Conservation (phyloP, 805 yeast genomes). For the Saccharomyces eubayanus region DNA sequence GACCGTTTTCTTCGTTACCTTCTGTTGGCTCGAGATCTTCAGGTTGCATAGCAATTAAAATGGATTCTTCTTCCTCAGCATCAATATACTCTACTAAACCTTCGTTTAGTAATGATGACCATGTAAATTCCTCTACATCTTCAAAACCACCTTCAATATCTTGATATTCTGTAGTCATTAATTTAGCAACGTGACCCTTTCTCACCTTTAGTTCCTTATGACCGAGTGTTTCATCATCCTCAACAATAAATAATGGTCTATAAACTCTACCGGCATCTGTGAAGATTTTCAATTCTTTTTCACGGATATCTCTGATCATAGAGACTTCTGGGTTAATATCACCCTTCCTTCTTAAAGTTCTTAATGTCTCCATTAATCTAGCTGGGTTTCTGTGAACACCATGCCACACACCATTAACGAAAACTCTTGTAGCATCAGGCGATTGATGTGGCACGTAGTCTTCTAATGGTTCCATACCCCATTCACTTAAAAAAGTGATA, state of each 20-base stretch:
- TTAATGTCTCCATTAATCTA: slow-evolving; percentile 82
- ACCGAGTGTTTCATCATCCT: slow-evolving; percentile 65
- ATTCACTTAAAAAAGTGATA: slow-evolving; percentile 85
- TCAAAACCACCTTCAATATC: slow-evolving; percentile 43
- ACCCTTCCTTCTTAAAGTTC: slow-evolving; percentile 87
- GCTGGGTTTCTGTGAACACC: slow-evolving; percentile 97
- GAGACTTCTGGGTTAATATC: slow-evolving; percentile 95
- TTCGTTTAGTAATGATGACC: slow-evolving; percentile 73
- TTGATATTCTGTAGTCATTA: slow-evolving; percentile 56
- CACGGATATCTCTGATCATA: slow-evolving; percentile 92
- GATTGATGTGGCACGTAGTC: slow-evolving; percentile 90
- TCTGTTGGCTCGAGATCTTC: slow-evolving; percentile 82
- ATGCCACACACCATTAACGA: slow-evolving; percentile 98
- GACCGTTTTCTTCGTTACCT: slow-evolving; percentile 33
- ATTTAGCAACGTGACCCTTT: slow-evolving; percentile 72
- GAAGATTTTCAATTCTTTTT: slow-evolving; percentile 88
- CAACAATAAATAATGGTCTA: slow-evolving; percentile 91
- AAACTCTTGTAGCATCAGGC: slow-evolving; percentile 86
- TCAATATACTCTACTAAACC: slow-evolving; percentile 95
- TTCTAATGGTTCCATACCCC: slow-evolving; percentile 98
- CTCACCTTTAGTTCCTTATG: slow-evolving; percentile 65
- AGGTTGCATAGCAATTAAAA: slow-evolving; percentile 97
- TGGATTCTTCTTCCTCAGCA: slow-evolving; percentile 98
- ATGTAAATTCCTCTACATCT: slow-evolving; percentile 58
- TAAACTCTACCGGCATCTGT: slow-evolving; percentile 98